A percentile compares a stretch with the other conserved stretches of the same genome.
Evolutionary conservation across 495 filamentous ascomycete genomes (phyloP).

Genomic region (Hypoxylon fragiforme): DNA sequence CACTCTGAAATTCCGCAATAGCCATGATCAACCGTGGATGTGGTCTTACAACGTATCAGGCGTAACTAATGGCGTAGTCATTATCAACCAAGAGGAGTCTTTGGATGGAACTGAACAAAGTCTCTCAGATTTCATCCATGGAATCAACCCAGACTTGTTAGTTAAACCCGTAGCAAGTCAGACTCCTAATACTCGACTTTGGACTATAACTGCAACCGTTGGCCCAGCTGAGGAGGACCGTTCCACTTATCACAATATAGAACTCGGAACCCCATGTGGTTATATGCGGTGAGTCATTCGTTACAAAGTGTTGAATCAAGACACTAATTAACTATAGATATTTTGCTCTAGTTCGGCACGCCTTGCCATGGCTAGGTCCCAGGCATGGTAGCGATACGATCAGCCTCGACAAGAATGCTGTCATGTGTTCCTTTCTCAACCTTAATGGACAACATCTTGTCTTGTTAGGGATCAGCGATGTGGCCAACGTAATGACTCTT

Average conservation of each 20-base stretch:
- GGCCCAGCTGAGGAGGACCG: slow-evolving; percentile 54
- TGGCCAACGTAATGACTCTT: slow-evolving; percentile 70
- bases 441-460: slow-evolving; percentile 76
- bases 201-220: slow-evolving; percentile 64
- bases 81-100: slow-evolving; percentile 45
- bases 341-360: slow-evolving; percentile 79
- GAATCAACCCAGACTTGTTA: slow-evolving; percentile 59
- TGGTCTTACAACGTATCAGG: slow-evolving; percentile 72
- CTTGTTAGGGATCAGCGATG: slow-evolving; percentile 77
- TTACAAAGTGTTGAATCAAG: no score
- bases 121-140: slow-evolving; percentile 63
- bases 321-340: no score
- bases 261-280: slow-evolving; percentile 66
- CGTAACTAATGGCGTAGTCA: slow-evolving; percentile 63
- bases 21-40: slow-evolving; percentile 61
- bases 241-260: slow-evolving; percentile 58
- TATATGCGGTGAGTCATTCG: slow-evolving; percentile 47
- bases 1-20: slow-evolving; percentile 72
- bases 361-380: slow-evolving; percentile 84
- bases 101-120: slow-evolving; percentile 40
- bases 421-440: slow-evolving; percentile 81
- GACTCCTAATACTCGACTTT: slow-evolving; percentile 69
- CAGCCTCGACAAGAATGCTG: slow-evolving; percentile 69
- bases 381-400: slow-evolving; percentile 75
- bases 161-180: slow-evolving; percentile 64